Evolutionary conservation across 2,329 filamentous ascomycete species (phyloP), one percentile per base, ranked within the genome.

Genomic region (Pestalotiopsis sp.): DNA sequence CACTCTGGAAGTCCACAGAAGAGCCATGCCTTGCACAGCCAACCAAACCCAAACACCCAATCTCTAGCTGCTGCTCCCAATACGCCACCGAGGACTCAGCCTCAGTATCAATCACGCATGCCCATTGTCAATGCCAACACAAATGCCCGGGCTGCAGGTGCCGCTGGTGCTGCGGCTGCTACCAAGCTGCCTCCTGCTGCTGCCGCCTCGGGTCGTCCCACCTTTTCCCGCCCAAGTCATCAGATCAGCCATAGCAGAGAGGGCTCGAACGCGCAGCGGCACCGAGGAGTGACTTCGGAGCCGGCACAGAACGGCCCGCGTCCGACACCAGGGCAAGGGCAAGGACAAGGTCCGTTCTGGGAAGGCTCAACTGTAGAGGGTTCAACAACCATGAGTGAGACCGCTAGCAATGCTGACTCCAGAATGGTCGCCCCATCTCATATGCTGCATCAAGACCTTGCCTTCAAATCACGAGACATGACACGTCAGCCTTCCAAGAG

Each of bases 281-380:
- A 69, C 52, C 73, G 73, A 68, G 65, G 71, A 20, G 64, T 72
- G 31, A 71, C 75, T 52, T 73, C 75, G 36, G 75, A 77, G 25
- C 73, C 72, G 25, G 57, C 72, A 45, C 74, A 74, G 45, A 67
- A 68, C 57, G 69, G 72, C 38, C 62, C 71, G 66, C 72, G 70
- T 39, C 71, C 69, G 63, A 67, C 68, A 55, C 75, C 71, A 67
- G 72, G 70, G 31, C 71, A 70, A 64, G 68, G 68, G 57, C 75
- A 72, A 67, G 72, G 70, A 38, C 71, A 70, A 64, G 69, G 69
- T 58, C 75, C 76, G 20, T 79, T 79, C 61, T 79, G 77, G 77
- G 77, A 79, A 27, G 76, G 73, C 45, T 79, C 77, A 17, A 79
- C 77, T 12, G 72, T 76, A 69, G 77, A 78, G 67, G 76, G 76